These are phyloP conservation scores for Chrysoporthe puriensis DNA, from an alignment of 2,329 filamentous ascomycete species.

Conservation along the genomic window DNA sequence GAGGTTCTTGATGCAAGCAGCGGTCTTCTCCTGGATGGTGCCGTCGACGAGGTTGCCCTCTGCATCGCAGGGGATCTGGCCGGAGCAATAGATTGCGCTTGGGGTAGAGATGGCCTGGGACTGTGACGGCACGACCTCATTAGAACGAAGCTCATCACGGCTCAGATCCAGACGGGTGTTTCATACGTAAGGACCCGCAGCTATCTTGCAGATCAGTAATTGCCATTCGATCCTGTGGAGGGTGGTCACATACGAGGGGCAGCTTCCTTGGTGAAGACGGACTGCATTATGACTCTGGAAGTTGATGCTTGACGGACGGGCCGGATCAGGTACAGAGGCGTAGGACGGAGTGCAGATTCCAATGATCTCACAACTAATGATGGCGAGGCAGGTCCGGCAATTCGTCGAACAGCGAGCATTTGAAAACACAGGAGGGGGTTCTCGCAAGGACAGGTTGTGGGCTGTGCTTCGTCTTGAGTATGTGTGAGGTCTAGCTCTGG, in stretches of 20 bases:
- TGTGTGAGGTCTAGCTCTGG: not conserved
- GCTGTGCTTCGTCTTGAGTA: not conserved
- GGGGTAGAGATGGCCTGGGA: constrained; percentile 70
- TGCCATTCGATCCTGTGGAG: not conserved
- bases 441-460: not conserved
- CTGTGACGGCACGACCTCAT: constrained; percentile 40
- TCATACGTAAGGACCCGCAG: constrained; percentile 66
- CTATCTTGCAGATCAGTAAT: constrained; percentile 41
- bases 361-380: constrained; percentile 29
- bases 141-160: constrained; percentile 2
- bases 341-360: constrained; percentile 15
- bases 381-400: constrained; percentile 1
- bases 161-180: not conserved
- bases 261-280: constrained; percentile 61
- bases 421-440: not conserved
- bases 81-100: constrained; percentile 68
- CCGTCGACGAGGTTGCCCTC: constrained; percentile 60
- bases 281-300: constrained; percentile 23
- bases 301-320: constrained; percentile 16
- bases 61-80: constrained; percentile 69
- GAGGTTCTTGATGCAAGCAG: constrained; percentile 73
- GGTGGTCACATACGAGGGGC: constrained; percentile 54
- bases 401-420: constrained; percentile 24
- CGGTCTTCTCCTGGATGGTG: constrained; percentile 66
- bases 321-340: constrained; percentile 9